Conservation (phyloP, 2,329 filamentous ascomycete genomes). For the Neobulgaria alba region DNA sequence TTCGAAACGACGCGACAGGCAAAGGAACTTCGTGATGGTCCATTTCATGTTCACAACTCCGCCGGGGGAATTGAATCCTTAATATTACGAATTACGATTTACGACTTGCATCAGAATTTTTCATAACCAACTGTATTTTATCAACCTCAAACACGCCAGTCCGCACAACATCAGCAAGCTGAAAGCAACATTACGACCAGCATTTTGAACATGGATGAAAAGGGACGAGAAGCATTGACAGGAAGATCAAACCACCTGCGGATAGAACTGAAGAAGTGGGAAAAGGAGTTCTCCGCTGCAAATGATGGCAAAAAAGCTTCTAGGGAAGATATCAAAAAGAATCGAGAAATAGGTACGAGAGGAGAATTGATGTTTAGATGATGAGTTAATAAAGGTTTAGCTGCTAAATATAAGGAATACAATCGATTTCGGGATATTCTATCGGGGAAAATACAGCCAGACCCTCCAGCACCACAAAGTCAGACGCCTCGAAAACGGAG, state of each 20-base stretch:
- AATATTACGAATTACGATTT: too few relatives aligned
- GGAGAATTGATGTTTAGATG: neutral
- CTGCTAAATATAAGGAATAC: slow-evolving; percentile 66
- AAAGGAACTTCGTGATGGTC: too few relatives aligned
- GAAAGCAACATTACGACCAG: neutral
- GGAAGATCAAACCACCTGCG: slow-evolving; percentile 44
- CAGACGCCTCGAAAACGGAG: slow-evolving; percentile 32
- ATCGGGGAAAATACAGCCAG: slow-evolving; percentile 41
- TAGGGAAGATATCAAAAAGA: slow-evolving; percentile 67
- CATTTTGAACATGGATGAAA: slow-evolving; percentile 20
- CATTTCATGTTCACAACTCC: too few relatives aligned
- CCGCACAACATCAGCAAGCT: too few relatives aligned
- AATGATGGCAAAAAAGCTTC: slow-evolving; percentile 61
- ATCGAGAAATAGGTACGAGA: slow-evolving; percentile 59
- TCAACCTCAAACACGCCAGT: too few relatives aligned
- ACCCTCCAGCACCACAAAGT: slow-evolving; percentile 16
- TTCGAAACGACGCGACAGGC: too few relatives aligned
- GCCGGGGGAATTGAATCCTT: too few relatives aligned
- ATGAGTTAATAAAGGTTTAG: slow-evolving; percentile 10
- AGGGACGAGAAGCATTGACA: slow-evolving; percentile 15
- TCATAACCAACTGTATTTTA: too few relatives aligned
- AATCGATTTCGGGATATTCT: slow-evolving; percentile 54
- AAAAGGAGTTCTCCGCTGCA: slow-evolving; percentile 53
- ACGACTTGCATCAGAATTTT: too few relatives aligned
- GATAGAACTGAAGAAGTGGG: slow-evolving; percentile 66